Base-by-base conservation (phyloP, 805 yeast genomes). In the Dipodascopsis tothii region DNA sequence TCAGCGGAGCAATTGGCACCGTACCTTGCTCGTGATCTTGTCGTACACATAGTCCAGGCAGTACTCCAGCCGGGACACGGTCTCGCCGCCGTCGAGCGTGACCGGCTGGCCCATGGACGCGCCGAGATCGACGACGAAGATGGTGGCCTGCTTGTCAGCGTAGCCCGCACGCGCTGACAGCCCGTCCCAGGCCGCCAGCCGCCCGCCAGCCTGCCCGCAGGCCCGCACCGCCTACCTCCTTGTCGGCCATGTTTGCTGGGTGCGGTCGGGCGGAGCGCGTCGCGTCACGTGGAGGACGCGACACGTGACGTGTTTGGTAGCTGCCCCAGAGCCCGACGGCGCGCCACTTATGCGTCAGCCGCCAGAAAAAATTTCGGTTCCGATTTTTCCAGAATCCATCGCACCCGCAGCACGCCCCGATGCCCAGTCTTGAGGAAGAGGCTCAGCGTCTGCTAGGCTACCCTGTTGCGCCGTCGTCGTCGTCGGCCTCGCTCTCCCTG, bases 91-190 rank as follows among this genome's bases (percentile, higher is more conserved):
- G 20, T 6, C 23, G 22, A 4, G 21, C 5, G 18, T 14, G 5
- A 35, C 16, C 5, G 45, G 35, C 23, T 33, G 30, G 2, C 49
- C 56, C 66, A 61, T 61, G 11, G 51, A 39, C 19, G 66, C 64
- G 7, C 74, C 68, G 11, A 71, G 61, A 56, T 79, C 84, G 14
- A 75, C 66, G 6, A 77, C 64, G 50, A 72, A 75, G 1, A 66
- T 61, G 0, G 78, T 72, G 25, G 62, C 56, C 66, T 65, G n/a
- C n/a, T n/a, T n/a, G n/a, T n/a, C n/a, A n/a, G n/a, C n/a, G n/a
- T n/a, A n/a, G n/a, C n/a, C n/a, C n/a, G n/a, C n/a, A n/a, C n/a
- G n/a, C n/a, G n/a, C n/a, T n/a, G n/a, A n/a, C n/a, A n/a, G n/a
- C n/a, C n/a, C n/a, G n/a, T n/a, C n/a, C n/a, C n/a, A n/a, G n/a